These are phyloP conservation scores for Rhizopogon vinicolor DNA, from an alignment of 768 basidiomycete species.

Conservation along the genomic window DNA sequence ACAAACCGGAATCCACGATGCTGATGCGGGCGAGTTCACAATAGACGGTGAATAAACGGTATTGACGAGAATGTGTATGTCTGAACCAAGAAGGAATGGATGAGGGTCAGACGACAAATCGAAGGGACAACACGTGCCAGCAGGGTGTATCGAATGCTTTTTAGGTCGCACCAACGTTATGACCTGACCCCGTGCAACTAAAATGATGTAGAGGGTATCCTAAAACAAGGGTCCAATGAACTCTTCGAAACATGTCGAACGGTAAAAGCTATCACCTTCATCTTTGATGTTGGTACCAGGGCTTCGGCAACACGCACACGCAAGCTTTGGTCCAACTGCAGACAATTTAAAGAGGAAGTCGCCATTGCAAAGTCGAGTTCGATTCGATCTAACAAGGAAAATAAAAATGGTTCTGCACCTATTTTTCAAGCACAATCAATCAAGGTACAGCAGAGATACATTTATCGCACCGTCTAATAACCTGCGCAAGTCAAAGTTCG, in stretches of 20 bases:
- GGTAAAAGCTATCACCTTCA: slow-evolving; percentile 47
- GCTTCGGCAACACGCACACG: slow-evolving; percentile 76
- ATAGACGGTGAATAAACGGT: slow-evolving; percentile 83
- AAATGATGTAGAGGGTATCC: slow-evolving; percentile 89
- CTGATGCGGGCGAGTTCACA: slow-evolving; percentile 69
- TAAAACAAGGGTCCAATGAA: slow-evolving; percentile 23
- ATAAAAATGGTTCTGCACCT: slow-evolving; percentile 84
- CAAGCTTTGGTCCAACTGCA: slow-evolving; percentile 65
- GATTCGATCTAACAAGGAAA: slow-evolving; percentile 62
- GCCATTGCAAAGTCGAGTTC: slow-evolving; percentile 81
- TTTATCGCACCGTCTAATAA: slow-evolving; percentile 53
- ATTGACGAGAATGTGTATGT: slow-evolving; percentile 90
- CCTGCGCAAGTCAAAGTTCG: slow-evolving; percentile 86
- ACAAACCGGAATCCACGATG: slow-evolving; percentile 94
- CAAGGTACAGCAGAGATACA: not conserved
- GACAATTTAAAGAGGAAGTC: slow-evolving; percentile 75
- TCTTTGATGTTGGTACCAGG: slow-evolving; percentile 75
- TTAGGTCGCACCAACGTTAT: slow-evolving; percentile 85
- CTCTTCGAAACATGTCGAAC: not conserved
- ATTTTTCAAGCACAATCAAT: not conserved
- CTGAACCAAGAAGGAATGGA: slow-evolving; percentile 23
- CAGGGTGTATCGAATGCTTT: slow-evolving; percentile 94
- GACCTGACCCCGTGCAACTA: slow-evolving; percentile 74
- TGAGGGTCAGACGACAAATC: not conserved
- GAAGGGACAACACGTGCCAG: slow-evolving; percentile 44